Conservation (phyloP, 305 asterid genomes). For the Solanum hybrid region DNA sequence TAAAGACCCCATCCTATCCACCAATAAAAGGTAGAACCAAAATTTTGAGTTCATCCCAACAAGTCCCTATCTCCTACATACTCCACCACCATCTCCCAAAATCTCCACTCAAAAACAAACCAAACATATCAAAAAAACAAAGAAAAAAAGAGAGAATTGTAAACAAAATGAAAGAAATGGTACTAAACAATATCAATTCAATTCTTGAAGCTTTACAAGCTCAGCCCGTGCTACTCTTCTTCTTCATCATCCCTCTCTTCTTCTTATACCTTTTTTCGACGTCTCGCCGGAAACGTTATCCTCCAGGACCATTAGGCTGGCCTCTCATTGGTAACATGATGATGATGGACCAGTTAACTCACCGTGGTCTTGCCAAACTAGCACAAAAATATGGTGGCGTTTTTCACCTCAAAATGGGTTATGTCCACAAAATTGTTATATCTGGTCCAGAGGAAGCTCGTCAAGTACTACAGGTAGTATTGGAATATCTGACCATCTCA, state of each 20-base stretch:
- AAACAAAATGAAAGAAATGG: not conserved
- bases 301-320: slow-evolving; percentile 82
- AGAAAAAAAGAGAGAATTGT: not conserved
- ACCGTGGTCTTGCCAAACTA: slow-evolving; percentile 58
- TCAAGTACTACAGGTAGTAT: slow-evolving; percentile 43
- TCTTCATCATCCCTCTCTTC: slow-evolving; percentile 30
- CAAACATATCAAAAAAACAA: not conserved
- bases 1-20: not conserved
- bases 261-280: slow-evolving; percentile 25
- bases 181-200: not conserved
- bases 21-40: not conserved
- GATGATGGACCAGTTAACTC: slow-evolving; percentile 53
- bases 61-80: not conserved
- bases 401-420: slow-evolving; percentile 59
- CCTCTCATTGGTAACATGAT: slow-evolving; percentile 68
- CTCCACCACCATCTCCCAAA: not conserved
- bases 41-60: not conserved
- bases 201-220: slow-evolving; percentile 19
- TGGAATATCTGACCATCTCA: not conserved
- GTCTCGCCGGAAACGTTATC: slow-evolving; percentile 40
- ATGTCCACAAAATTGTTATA: slow-evolving; percentile 41
- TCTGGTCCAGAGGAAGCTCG: slow-evolving; percentile 69
- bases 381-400: slow-evolving; percentile 65
- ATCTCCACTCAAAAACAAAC: not conserved
- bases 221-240: slow-evolving; percentile 14